Evolutionary conservation across 257 asterid species (phyloP).

Genomic region (Solanum verrucosum): DNA sequence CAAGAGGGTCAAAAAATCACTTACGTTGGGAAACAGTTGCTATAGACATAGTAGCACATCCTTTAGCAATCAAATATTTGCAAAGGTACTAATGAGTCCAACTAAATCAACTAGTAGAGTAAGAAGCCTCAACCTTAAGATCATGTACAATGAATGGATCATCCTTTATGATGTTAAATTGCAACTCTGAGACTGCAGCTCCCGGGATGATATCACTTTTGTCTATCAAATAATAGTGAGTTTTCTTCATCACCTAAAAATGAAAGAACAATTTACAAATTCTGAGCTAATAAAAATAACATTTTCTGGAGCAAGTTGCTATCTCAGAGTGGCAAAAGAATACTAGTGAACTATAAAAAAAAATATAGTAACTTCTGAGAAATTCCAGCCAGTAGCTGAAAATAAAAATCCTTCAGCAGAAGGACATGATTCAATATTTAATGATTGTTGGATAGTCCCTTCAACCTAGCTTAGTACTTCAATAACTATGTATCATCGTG

Average conservation of each 20-base stretch:
- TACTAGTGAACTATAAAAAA: background rate
- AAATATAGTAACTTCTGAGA: background rate
- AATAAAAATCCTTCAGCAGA: background rate
- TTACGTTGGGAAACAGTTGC: background rate
- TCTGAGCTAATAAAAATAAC: background rate
- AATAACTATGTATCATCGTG: background rate
- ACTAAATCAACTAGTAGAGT: background rate
- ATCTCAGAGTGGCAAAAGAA: background rate
- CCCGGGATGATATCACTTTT: slow-evolving; percentile 64
- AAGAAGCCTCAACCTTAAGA: slow-evolving; percentile 41
- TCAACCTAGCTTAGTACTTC: background rate
- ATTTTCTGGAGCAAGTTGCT: background rate
- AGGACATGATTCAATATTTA: background rate
- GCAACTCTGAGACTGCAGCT: slow-evolving; percentile 92
- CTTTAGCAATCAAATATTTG: background rate
- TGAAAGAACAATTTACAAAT: background rate
- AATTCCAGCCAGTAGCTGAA: background rate
- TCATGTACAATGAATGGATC: slow-evolving; percentile 64
- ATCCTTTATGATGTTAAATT: slow-evolving; percentile 71
- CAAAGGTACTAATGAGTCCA: background rate
- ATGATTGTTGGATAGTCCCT: background rate
- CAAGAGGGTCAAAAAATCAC: background rate
- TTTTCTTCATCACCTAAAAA: slow-evolving; percentile 93
- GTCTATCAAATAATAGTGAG: slow-evolving; percentile 88
- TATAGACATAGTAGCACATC: background rate